Evolutionary conservation across 2,329 filamentous ascomycete species (phyloP).

Genomic region (Neopestalotiopsis clavispora): DNA sequence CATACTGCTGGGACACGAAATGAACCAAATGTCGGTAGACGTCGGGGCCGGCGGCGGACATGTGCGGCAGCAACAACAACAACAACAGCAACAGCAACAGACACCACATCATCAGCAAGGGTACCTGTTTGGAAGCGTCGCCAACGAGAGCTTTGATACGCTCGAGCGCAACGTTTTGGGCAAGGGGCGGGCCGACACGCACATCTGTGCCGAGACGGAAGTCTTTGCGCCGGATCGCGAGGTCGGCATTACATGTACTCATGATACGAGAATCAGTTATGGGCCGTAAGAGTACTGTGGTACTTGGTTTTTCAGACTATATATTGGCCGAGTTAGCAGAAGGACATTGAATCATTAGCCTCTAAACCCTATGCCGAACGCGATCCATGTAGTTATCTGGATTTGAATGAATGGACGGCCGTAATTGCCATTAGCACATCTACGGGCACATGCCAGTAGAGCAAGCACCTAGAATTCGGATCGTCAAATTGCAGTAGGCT

Average conservation of each 20-base stretch:
- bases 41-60: not conserved
- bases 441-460: too few relatives aligned
- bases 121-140: not conserved
- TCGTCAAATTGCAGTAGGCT: too few relatives aligned
- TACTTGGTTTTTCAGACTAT: too few relatives aligned
- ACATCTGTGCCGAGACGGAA: conserved; percentile 6
- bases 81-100: not conserved
- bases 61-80: not conserved
- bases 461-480: too few relatives aligned
- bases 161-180: conserved; percentile 13
- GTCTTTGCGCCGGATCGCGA: conserved; percentile 14
- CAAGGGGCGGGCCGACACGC: conserved; percentile 3
- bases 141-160: conserved; percentile 1
- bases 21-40: not conserved
- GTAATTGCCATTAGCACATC: too few relatives aligned
- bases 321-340: not conserved
- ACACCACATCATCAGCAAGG: not conserved
- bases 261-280: conserved; percentile 12
- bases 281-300: not conserved
- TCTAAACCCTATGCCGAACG: too few relatives aligned
- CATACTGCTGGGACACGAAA: not conserved
- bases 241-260: conserved; percentile 9
- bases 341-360: too few relatives aligned
- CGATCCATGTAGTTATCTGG: too few relatives aligned
- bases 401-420: too few relatives aligned